A percentile compares a stretch with the other conserved stretches of the same genome.
Conservation (phyloP, 176 grass and related monocot genomes). For the Raddia distichophylla region DNA sequence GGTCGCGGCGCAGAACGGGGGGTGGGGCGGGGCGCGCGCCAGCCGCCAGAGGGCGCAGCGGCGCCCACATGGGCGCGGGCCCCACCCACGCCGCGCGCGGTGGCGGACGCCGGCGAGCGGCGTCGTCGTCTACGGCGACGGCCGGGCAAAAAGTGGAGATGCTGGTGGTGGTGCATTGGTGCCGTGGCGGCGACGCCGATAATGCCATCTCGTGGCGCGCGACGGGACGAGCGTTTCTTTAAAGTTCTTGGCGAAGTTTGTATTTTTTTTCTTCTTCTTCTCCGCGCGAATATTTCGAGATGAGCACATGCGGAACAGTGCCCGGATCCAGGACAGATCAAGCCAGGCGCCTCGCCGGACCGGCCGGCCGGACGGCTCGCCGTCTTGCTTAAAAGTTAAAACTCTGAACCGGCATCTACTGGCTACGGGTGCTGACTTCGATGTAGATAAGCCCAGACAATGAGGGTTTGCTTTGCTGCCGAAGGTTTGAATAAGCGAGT, state of each 20-base stretch:
- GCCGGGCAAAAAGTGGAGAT: background rate
- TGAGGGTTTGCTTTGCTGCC: background rate
- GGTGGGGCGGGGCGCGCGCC: background rate
- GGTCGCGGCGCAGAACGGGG: background rate
- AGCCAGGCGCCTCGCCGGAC: slow-evolving; percentile 33
- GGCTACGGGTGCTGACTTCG: slow-evolving; percentile 44
- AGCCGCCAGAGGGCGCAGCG: background rate
- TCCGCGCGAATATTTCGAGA: slow-evolving; percentile 48
- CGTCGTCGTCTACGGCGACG: background rate
- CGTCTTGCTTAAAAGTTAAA: background rate
- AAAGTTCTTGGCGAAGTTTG: background rate
- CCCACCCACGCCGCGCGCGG: background rate
- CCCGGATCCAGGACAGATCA: slow-evolving; percentile 55
- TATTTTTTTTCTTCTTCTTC: no score
- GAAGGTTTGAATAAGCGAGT: background rate
- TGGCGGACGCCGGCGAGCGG: background rate
- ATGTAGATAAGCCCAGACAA: slow-evolving; percentile 40
- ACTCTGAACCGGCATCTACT: slow-evolving; percentile 27
- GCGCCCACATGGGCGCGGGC: slow-evolving; percentile 16
- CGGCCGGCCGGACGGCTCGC: slow-evolving; percentile 1
- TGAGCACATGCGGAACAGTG: slow-evolving; percentile 57
- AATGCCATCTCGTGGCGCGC: background rate
- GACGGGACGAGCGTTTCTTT: background rate
- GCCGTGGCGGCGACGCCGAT: slow-evolving; percentile 15
- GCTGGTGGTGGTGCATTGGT: background rate